Evolutionary conservation across 2,329 filamentous ascomycete genomes (phyloP).

Genomic region (Colletotrichum australisinense): DNA sequence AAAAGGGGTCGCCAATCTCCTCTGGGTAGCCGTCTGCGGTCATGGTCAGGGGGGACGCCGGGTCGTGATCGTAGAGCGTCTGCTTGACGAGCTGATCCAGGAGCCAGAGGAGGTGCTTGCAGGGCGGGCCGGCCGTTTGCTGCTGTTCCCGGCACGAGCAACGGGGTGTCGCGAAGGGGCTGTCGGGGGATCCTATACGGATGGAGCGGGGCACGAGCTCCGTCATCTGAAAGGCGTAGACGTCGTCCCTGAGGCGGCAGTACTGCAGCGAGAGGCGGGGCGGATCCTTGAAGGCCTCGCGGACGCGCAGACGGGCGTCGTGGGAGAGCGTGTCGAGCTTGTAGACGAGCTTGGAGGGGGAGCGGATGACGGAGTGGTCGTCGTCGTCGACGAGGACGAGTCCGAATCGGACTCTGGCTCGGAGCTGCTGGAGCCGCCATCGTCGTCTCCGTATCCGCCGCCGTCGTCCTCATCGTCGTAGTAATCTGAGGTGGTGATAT

Average conservation of each 20-base stretch:
- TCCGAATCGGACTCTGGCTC: constrained; percentile 38
- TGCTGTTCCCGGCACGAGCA: constrained; percentile 56
- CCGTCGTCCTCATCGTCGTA: constrained; percentile 39
- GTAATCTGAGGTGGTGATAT: constrained; percentile 22
- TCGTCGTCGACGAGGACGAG: constrained; percentile 46
- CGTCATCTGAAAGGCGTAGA: constrained; percentile 67
- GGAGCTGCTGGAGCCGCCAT: not conserved
- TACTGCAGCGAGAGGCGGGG: constrained; percentile 62
- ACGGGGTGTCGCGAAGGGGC: constrained; percentile 52
- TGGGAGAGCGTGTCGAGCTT: constrained; percentile 51
- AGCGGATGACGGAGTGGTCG: constrained; percentile 45
- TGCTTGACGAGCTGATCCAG: constrained; percentile 64
- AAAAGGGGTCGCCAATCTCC: constrained; percentile 61
- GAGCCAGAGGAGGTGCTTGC: constrained; percentile 65
- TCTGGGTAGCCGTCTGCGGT: constrained; percentile 54
- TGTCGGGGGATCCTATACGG: constrained; percentile 56
- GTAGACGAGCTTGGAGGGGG: constrained; percentile 55
- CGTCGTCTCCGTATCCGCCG: not conserved
- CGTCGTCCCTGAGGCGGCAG: constrained; percentile 59
- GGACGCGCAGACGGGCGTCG: constrained; percentile 51
- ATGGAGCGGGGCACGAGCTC: constrained; percentile 65
- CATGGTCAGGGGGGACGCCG: constrained; percentile 53
- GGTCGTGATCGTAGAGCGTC: constrained; percentile 53
- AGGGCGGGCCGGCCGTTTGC: constrained; percentile 47
- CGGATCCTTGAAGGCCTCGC: constrained; percentile 59